phyloP scores from a whole-genome alignment of 345 rosid genomes.

The Camelina neglecta region DNA sequence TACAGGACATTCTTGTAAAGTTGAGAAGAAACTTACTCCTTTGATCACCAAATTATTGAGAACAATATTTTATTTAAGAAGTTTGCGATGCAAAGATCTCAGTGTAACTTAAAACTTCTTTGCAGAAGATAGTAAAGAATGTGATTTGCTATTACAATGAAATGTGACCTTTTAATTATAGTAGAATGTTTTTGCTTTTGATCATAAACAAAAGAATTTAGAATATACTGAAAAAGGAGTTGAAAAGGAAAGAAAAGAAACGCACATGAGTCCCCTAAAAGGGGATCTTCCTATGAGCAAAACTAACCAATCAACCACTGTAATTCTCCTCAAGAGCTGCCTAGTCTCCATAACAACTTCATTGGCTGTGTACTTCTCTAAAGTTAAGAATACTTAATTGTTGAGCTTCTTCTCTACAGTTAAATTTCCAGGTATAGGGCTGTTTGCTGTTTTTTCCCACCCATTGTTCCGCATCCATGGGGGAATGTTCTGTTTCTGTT shows the following conservation, averaged over 20 bases:
- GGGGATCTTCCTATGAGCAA: constrained; percentile 44
- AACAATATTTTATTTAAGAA: not conserved
- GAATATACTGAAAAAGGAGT: constrained; percentile 48
- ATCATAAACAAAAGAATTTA: constrained; percentile 56
- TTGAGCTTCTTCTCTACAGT: constrained; percentile 41
- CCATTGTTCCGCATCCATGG: constrained; percentile 69
- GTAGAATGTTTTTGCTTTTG: not conserved
- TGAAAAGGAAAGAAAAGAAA: constrained; percentile 15
- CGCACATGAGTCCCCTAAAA: constrained; percentile 46
- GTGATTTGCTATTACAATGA: constrained; percentile 35
- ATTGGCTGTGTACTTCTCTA: constrained; percentile 37
- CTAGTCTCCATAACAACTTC: constrained; percentile 48
- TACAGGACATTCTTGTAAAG: constrained; percentile 22
- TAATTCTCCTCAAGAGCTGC: constrained; percentile 46
- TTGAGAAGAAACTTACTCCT: not conserved
- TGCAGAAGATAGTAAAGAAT: constrained; percentile 35
- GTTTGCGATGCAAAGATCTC: not conserved
- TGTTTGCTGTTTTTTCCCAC: constrained; percentile 44
- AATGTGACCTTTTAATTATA: constrained; percentile 24
- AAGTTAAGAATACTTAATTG: constrained; percentile 26
- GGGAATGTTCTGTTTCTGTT: constrained; percentile 69
- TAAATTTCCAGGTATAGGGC: constrained; percentile 39
- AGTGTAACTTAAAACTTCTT: constrained; percentile 15
- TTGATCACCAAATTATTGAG: not conserved
- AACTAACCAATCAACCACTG: constrained; percentile 49